Percentiles rank a stretch among this genome's conserved stretches.
These are phyloP conservation scores for Periconia sp. DNA, from an alignment of 2,329 filamentous ascomycete species.

Conservation along the genomic window DNA sequence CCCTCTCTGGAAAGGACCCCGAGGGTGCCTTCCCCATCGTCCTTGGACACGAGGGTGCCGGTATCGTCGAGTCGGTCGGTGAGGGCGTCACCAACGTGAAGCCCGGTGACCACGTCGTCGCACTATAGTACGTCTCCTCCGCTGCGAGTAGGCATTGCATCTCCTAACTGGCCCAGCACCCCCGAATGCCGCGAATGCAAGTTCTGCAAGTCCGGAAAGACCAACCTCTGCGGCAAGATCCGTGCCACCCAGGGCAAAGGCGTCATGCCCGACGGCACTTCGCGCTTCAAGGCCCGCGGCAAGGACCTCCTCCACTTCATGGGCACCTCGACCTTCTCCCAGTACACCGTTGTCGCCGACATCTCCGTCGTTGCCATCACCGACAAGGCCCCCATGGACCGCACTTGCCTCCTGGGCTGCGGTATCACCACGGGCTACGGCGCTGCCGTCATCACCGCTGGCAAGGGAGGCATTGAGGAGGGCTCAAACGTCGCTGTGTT, in stretches of 20 bases:
- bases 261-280: conserved; percentile 95
- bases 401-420: conserved; percentile 92
- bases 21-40: conserved; percentile 63
- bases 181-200: conserved; percentile 98
- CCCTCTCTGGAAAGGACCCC: conserved; percentile 78
- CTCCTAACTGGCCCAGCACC: conserved; percentile 63
- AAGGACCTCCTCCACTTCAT: conserved; percentile 98
- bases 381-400: conserved; percentile 88
- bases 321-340: conserved; percentile 97
- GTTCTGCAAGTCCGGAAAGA: conserved; percentile 99
- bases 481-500: conserved; percentile 90
- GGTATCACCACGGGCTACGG: conserved; percentile 99
- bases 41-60: conserved; percentile 46
- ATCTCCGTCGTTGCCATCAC: conserved; percentile 97
- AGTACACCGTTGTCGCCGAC: conserved; percentile 98
- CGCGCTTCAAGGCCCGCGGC: conserved; percentile 91
- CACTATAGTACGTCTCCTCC: conserved; percentile 44
- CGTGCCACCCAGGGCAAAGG: conserved; percentile 93
- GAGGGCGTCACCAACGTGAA: conserved; percentile 95
- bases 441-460: conserved; percentile 89
- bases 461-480: conserved; percentile 69
- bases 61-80: conserved; percentile 62
- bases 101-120: conserved; percentile 79
- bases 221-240: conserved; percentile 98
- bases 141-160: neutral